Evolutionary conservation across 1,284 basidiomycete species (phyloP).

Genomic region (Cystobasidiaceae sp.): DNA sequence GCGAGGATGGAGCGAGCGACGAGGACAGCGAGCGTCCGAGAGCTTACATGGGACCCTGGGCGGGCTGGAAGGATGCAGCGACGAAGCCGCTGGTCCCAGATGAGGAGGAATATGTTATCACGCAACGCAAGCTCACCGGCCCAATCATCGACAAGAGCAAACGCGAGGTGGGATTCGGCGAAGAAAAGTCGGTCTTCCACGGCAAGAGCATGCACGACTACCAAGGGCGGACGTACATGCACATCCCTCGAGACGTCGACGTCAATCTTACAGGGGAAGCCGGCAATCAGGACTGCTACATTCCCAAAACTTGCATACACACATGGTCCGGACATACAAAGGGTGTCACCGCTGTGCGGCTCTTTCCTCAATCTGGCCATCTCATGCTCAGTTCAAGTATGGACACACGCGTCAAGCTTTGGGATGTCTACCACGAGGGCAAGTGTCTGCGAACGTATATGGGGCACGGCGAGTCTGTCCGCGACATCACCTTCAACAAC

Average conservation of each 20-base stretch:
- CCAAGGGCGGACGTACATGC: constrained; percentile 97
- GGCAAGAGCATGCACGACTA: constrained; percentile 93
- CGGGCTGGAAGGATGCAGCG: constrained; percentile 77
- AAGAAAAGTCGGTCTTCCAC: constrained; percentile 93
- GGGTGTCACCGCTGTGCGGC: constrained; percentile 85
- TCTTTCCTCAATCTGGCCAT: constrained; percentile 90
- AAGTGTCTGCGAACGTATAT: constrained; percentile 96
- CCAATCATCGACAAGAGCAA: constrained; percentile 60
- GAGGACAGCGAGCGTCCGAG: constrained; percentile 25
- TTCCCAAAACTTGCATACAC: constrained; percentile 91
- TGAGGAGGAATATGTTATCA: constrained; percentile 59
- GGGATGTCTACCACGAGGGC: constrained; percentile 96
- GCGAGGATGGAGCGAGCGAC: constrained; percentile 24
- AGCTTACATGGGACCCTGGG: constrained; percentile 94
- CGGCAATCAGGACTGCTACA: constrained; percentile 82
- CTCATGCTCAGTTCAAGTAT: constrained; percentile 87
- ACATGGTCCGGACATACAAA: constrained; percentile 98
- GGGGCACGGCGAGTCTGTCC: constrained; percentile 93
- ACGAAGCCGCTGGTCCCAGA: constrained; percentile 39
- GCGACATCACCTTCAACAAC: constrained; percentile 91
- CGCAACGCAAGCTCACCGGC: constrained; percentile 56
- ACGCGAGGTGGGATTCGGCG: constrained; percentile 69
- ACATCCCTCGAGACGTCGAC: constrained; percentile 64
- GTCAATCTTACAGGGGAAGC: constrained; percentile 69
- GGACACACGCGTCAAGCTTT: constrained; percentile 99